Conservation (phyloP, 2,329 filamentous ascomycete species). For the Lojkania enalia region DNA sequence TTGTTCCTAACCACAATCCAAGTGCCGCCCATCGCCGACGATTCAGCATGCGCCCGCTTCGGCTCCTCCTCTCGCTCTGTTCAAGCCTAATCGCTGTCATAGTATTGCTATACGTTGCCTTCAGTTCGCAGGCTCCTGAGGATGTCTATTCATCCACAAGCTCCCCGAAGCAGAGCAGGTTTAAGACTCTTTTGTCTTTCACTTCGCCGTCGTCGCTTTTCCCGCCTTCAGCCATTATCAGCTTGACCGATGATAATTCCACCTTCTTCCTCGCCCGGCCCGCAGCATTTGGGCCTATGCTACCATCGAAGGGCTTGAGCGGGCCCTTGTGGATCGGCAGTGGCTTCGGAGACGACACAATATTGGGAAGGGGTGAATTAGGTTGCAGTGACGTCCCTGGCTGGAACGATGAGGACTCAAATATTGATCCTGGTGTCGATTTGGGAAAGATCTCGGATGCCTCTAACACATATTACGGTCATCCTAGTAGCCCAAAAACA, state of each 20-base stretch:
- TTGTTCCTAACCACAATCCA: background rate
- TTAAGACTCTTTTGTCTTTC: slow-evolving; percentile 53
- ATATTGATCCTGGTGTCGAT: background rate
- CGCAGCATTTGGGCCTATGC: slow-evolving; percentile 83
- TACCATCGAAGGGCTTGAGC: slow-evolving; percentile 77
- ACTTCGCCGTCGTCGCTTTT: slow-evolving; percentile 79
- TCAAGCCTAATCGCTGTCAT: slow-evolving; percentile 49
- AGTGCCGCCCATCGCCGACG: slow-evolving; percentile 9
- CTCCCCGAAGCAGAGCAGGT: slow-evolving; percentile 34
- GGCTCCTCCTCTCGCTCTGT: slow-evolving; percentile 47
- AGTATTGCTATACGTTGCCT: slow-evolving; percentile 48
- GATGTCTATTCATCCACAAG: slow-evolving; percentile 17
- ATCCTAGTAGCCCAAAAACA: slow-evolving; percentile 6
- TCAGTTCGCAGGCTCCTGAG: slow-evolving; percentile 27
- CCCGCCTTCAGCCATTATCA: slow-evolving; percentile 92
- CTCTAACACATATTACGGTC: background rate
- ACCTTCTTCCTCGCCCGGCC: slow-evolving; percentile 94
- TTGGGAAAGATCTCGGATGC: background rate
- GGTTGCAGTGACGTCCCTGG: slow-evolving; percentile 94
- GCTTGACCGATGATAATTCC: slow-evolving; percentile 95
- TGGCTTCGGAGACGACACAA: slow-evolving; percentile 78
- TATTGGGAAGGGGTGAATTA: slow-evolving; percentile 71
- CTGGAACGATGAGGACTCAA: slow-evolving; percentile 64
- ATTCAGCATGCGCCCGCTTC: slow-evolving; percentile 41
- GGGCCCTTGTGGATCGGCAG: slow-evolving; percentile 92